Base-by-base conservation (phyloP, 495 filamentous ascomycete genomes). In the Neurospora sp. region DNA sequence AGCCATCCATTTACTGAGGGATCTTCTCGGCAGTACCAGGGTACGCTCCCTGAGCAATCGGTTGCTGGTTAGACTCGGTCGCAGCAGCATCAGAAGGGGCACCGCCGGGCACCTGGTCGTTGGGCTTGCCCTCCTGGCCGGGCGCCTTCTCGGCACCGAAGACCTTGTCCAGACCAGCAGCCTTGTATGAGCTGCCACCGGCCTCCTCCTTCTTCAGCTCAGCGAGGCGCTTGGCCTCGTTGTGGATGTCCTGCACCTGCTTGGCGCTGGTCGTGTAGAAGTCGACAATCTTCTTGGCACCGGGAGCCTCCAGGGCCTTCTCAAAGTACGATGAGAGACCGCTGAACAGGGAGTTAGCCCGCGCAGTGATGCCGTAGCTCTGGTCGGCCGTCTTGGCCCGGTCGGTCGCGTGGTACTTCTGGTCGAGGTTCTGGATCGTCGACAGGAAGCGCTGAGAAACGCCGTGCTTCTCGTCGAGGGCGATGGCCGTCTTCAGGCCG, bases 241-340 rank as follows among this genome's bases (percentile, higher is more conserved):
- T 87, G 81, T 98, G 95, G 72, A 99, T 95, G 76, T 99, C 96
- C 70, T 92, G 85, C 12, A 97, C 92, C 85, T 97, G 93, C 83
- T 93, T 93, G 80, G 90, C 88, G 72, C 90, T 87, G 73, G 91
- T 85, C 10, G 88, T 86, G 82, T 99, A 98, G 84, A 99, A 98
- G 69, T 89, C 84, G 38, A 92, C 91, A 41, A 99, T 83, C 81
- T 90, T 92, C 84, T 93, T 89, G 74, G 96, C 96, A 2, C 93
- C 93, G 10, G 94, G 93, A 3, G 93, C 95, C 74, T 86, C 89
- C 31, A 91, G 84, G 1, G 94, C 94, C 86, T 96, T 94, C 85
- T 98, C 94, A 78, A 97, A 99, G 87, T 98, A 79, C 35, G 88
- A 88, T 80, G 83, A 84, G 77, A 96, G 77, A 40, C 93, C 91